phyloP scores from a whole-genome alignment of 169 alveolate genomes.

The Cryptosporidium baileyi region DNA sequence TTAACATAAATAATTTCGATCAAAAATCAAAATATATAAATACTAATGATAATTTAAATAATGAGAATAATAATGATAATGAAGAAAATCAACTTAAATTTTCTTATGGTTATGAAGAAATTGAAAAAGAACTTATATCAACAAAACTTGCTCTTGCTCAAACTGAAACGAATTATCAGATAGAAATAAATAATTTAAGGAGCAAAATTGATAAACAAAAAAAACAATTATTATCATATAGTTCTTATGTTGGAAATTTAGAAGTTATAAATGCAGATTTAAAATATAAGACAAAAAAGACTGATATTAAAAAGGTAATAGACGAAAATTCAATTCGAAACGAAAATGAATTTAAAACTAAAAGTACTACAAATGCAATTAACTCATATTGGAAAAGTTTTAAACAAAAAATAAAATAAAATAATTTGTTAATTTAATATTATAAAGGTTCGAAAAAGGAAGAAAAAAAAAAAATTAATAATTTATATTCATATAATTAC shows the following conservation, averaged over 20 bases:
- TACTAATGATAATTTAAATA: not conserved
- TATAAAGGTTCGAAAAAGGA: no score
- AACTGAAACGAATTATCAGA: slow-evolving; percentile 46
- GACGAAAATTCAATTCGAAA: not conserved
- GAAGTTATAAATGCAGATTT: slow-evolving; percentile 68
- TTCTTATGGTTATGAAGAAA: slow-evolving; percentile 49
- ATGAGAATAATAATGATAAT: not conserved
- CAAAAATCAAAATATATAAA: not conserved
- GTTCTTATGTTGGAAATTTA: slow-evolving; percentile 61
- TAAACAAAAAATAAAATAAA: slow-evolving; percentile 11
- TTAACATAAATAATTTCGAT: not conserved
- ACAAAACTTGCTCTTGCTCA: slow-evolving; percentile 62
- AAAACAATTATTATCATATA: slow-evolving; percentile 48
- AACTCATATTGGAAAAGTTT: slow-evolving; percentile 42
- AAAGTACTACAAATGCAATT: not conserved
- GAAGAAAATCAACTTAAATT: not conserved
- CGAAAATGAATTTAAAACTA: not conserved
- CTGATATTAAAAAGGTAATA: not conserved
- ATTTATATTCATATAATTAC: no score
- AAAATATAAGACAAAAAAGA: not conserved
- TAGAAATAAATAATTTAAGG: slow-evolving; percentile 42
- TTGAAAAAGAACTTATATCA: slow-evolving; percentile 45
- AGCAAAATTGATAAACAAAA: slow-evolving; percentile 32
- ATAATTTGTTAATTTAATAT: not conserved
- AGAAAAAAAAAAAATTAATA: no score